Percentiles rank a stretch among this genome's conserved stretches.
Conservation (phyloP, 805 yeast genomes). For the Lachancea quebecensis region DNA sequence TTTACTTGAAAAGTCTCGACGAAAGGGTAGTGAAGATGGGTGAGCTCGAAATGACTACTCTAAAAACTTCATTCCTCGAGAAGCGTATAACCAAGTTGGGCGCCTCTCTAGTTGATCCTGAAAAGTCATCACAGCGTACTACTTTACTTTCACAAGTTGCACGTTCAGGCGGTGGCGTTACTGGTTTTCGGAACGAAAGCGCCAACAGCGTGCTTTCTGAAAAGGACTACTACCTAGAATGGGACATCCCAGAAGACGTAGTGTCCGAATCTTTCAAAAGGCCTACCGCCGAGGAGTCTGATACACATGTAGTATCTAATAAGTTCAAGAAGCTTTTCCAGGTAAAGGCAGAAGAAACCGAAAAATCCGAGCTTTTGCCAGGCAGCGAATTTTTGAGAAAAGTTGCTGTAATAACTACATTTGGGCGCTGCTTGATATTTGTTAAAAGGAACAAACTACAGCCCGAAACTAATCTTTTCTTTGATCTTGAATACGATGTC, state of each 20-base stretch:
- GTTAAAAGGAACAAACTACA: conserved; percentile 33
- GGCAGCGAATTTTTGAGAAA: conserved; percentile 39
- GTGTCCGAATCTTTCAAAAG: conserved; percentile 16
- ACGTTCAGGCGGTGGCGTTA: conserved; percentile 38
- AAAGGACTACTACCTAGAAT: conserved; percentile 25
- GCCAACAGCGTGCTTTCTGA: conserved; percentile 21
- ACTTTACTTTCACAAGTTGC: conserved; percentile 40
- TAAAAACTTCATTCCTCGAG: conserved; percentile 46
- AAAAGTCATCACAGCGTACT: conserved; percentile 38
- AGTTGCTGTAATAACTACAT: conserved; percentile 50
- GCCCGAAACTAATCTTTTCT: conserved; percentile 28
- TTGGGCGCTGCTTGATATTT: conserved; percentile 57
- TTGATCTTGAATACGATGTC: conserved; percentile 47
- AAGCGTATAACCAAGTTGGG: conserved; percentile 37
- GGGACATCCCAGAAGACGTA: conserved; percentile 15
- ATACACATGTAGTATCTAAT: conserved; percentile 16
- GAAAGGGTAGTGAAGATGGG: conserved; percentile 59
- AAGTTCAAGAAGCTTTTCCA: conserved; percentile 27
- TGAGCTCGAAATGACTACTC: conserved; percentile 40
- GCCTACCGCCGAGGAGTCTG: conserved; percentile 2
- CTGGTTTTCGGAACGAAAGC: conserved; percentile 35
- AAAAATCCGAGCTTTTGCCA: conserved; percentile 12
- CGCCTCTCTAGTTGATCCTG: conserved; percentile 54
- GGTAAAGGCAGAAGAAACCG: conserved; percentile 9
- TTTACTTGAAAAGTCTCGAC: conserved; percentile 44